Percentiles rank a stretch among this genome's conserved stretches.
Evolutionary conservation across 768 basidiomycete genomes (phyloP).

Genomic region (Boletus sp.): DNA sequence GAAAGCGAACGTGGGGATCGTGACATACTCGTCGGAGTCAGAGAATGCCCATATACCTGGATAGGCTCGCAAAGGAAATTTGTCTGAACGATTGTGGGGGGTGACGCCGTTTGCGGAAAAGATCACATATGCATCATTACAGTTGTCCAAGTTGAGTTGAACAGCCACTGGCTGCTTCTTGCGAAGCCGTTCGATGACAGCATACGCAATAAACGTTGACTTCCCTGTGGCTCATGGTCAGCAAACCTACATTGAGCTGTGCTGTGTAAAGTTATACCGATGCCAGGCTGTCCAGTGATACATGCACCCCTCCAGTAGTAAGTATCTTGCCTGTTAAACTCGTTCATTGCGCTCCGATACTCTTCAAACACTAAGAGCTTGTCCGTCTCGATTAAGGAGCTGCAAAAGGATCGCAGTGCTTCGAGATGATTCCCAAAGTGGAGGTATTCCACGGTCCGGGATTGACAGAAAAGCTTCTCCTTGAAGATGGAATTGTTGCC

Average conservation of each 20-base stretch:
- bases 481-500: not conserved
- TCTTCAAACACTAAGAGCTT: too few species aligned
- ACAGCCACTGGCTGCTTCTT: not conserved
- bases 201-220: conserved; percentile 9
- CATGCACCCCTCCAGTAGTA: too few species aligned
- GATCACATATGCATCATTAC: not conserved
- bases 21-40: not conserved
- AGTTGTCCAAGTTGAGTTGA: not conserved
- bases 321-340: too few species aligned
- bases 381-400: too few species aligned
- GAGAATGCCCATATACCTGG: conserved; percentile 1
- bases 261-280: too few species aligned
- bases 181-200: conserved; percentile 4
- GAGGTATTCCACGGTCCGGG: not conserved
- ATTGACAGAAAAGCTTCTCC: not conserved
- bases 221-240: not conserved
- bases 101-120: not conserved
- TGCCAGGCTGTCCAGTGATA: too few species aligned
- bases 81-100: not conserved
- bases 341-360: too few species aligned
- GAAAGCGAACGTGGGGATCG: not conserved
- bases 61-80: not conserved
- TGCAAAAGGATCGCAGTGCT: not conserved
- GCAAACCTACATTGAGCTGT: too few species aligned
- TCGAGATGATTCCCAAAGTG: not conserved